Evolutionary conservation across 2,329 filamentous ascomycete species (phyloP), one percentile per base, ranked within the genome.

Genomic region (Saccharata proteae): DNA sequence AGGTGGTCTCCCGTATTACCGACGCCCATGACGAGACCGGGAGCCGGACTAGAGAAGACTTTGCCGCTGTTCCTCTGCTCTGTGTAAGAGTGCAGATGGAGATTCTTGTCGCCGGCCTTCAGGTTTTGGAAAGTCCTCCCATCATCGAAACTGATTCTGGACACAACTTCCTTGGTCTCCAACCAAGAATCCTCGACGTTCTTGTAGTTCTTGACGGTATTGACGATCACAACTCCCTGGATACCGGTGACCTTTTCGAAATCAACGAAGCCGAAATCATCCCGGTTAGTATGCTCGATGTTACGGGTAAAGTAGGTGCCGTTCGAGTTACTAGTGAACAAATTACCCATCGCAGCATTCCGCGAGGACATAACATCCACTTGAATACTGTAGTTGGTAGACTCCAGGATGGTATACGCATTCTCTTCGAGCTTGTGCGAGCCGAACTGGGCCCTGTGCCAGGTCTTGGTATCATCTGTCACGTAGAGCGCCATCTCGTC

Each of bases 351-450:
- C 1, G 79, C 72, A 21, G 67, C 69, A 9, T 69, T 69, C 35
- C 55, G 60, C 8, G 67, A 67, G 2, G 79, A 83, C 69, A 88
- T 77, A 40, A 96, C 86, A 55, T 96, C 86, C 34, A 98, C 76
- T 58, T 96, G 88, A 44, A 98, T 85, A 61, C 88, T 94, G 63
- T 98, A 94, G 51, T 93, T 88, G 24, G 90, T 96, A 47, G 86
- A 90, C 58, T 96, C 88, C 23, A 98, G 68, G 28, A 98, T 71
- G 0, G 90, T 98, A 55, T 94, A 98, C 3, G 82, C 83, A 45
- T 74, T 69, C 50, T 88, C 74, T 51, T 93, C 80, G 39, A 84
- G 70, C 46, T 86, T 82, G 54, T 93, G 85, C 39, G 81, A 77
- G 26, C 75, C 74, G 55, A 98, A 96, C 49, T 93, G 74, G 37